Base-by-base conservation (phyloP, 1,284 basidiomycete species). In the Malassezia caprae region DNA sequence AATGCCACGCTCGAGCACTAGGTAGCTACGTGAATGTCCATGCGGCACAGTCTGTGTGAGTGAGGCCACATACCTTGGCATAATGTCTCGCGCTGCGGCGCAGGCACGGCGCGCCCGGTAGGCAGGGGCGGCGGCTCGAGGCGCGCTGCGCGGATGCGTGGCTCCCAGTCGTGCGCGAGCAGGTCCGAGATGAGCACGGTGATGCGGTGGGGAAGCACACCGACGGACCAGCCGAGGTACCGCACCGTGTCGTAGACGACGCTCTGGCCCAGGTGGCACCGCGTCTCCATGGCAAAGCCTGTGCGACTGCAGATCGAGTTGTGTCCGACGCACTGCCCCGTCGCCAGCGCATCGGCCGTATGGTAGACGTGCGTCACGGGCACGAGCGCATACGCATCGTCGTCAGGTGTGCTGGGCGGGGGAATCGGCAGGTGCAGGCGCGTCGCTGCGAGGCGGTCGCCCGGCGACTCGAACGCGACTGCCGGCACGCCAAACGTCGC, bases 401-500 rank as follows among this genome's bases (percentile, higher is more conserved):
- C 60, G 42, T 68, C 63, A 2, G 62, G 56, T 35, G 60, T 46
- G 32, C 52, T 56, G 7, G 59, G 43, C 0, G 80, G 80, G 11
- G 80, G 80, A 4, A 79, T 64, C 0, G 93, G 94, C 10, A 99
- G 80, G 76, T 98, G 94, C 27, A 99, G 79, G 17, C 93, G 81
- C 40, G 77, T 72, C 0, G 94, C 83, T 1, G 94, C 87, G 73
- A 93, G 80, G 64, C 81, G 82, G 65, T 98, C 94, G 4, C 90
- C 91, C 0, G 91, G 91, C 17, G 89, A 79, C 78, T 96, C 91
- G 68, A 93, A 91, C 0, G 89, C 80, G 23, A 96, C 85, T 6
- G 82, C 86, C 0, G 93, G 93, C 0, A 80, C 80, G n/a, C 93
- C 93, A 72, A 96, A 98, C 0, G 93, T 94, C 15, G 84, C 79